phyloP scores from a whole-genome alignment of 1,284 basidiomycete species.

The Anthracocystis walkeri region DNA sequence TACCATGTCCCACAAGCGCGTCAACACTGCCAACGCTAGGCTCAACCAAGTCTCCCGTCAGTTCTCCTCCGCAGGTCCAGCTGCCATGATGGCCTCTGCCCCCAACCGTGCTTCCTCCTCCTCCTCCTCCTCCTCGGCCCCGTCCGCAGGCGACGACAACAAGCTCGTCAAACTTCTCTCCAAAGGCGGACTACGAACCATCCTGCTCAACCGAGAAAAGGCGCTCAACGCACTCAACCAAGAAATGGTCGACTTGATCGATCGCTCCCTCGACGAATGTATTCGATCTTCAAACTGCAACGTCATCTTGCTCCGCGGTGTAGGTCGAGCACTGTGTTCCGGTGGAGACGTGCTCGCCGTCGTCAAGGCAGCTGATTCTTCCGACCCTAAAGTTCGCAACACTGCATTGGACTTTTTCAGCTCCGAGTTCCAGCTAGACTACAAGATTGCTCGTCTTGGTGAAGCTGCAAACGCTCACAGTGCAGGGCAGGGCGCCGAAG shows the following conservation, averaged over 20 bases:
- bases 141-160: conserved; percentile 12
- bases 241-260: conserved; percentile 82
- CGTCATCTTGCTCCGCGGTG: conserved; percentile 70
- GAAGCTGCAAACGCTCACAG: conserved; percentile 73
- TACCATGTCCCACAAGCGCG: conserved; percentile 32
- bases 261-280: conserved; percentile 79
- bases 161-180: conserved; percentile 51
- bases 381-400: conserved; percentile 68
- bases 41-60: conserved; percentile 46
- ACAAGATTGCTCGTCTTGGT: conserved; percentile 77
- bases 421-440: conserved; percentile 93
- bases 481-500: conserved; percentile 35
- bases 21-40: conserved; percentile 26
- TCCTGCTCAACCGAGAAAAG: conserved; percentile 82
- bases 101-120: conserved; percentile 8
- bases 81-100: conserved; percentile 24
- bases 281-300: conserved; percentile 44
- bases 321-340: conserved; percentile 88
- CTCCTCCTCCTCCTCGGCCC: not conserved
- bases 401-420: conserved; percentile 87
- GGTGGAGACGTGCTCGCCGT: conserved; percentile 89
- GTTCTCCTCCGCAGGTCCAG: conserved; percentile 17
- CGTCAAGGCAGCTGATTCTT: conserved; percentile 49
- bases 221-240: conserved; percentile 89
- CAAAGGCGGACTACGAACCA: conserved; percentile 73